Evolutionary conservation across 495 filamentous ascomycete species (phyloP), one percentile per base, ranked within the genome.

Genomic region (Sabuloglossum arenarium): DNA sequence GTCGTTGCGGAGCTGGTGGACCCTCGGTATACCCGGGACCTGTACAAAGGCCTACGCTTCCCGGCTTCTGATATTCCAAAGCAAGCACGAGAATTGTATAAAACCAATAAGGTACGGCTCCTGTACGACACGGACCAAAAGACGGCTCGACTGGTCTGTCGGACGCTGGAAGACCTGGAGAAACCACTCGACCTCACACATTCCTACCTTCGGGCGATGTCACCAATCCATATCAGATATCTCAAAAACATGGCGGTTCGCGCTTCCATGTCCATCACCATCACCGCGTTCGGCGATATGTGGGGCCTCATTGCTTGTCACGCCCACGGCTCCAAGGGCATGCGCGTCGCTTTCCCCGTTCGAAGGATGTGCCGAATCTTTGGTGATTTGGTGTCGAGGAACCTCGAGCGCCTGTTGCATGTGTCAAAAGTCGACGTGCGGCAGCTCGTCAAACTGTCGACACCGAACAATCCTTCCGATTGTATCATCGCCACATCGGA

Each of bases 291-390:
- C 63, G 71, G 76, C 58, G 82, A 94, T 56, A 70, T 95, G 0
- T 96, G 89, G 89, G 90, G 89, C 0, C 71, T 96, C 32, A 86
- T 96, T 21, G 78, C 87, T 1, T 96, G 87, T 56, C 89, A 97
- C 64, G 78, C 80, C 0, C 93, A 95, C 63, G 87, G 80, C 6
- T 59, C 72, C 0, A 71, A 74, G 19, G 86, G 87, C 1, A 94
- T 91, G 87, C 74, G 90, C 32, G 88, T 96, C 1, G 82, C 85
- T 0, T 95, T 95, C 62, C 88, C 88, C 0, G 84, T 94, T 42
- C 77, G 89, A 14, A 94, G 93, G 67, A 88, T 97, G 82, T 96
- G 90, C 64, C 78, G 87, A n/a, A 69, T 95, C 16, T 76, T 97
- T 27, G 86, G 89, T 3, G 90, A 97, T 59, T 85, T 79, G 0